These are phyloP conservation scores for Pseudocercospora pini-densiflorae DNA, from an alignment of 2,329 filamentous ascomycete species.

Conservation along the genomic window DNA sequence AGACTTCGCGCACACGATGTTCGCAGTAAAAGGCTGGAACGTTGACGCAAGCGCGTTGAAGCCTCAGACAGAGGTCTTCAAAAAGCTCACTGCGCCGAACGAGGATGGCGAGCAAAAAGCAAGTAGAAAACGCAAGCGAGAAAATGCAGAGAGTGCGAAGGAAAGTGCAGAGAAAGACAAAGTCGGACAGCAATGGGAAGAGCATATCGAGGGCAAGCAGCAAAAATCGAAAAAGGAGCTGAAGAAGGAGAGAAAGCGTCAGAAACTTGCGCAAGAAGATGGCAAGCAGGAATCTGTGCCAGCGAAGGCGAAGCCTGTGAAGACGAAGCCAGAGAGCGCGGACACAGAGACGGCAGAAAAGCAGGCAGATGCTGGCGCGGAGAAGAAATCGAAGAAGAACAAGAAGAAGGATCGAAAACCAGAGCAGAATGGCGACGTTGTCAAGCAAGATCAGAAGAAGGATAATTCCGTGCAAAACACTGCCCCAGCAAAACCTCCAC, in stretches of 20 bases:
- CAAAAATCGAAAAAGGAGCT: slow-evolving; percentile 37
- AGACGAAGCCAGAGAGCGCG: slow-evolving; percentile 39
- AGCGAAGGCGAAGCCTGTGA: slow-evolving; percentile 38
- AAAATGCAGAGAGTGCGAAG: slow-evolving; percentile 56
- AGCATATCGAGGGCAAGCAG: slow-evolving; percentile 73
- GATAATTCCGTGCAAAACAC: slow-evolving; percentile 28
- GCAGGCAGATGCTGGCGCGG: slow-evolving; percentile 22
- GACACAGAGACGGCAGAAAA: slow-evolving; percentile 4
- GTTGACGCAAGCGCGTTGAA: slow-evolving; percentile 74
- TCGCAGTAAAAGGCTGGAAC: slow-evolving; percentile 92
- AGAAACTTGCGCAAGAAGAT: slow-evolving; percentile 21
- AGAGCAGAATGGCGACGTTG: slow-evolving; percentile 23
- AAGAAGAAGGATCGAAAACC: slow-evolving; percentile 37
- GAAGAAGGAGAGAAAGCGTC: slow-evolving; percentile 27
- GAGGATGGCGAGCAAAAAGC: slow-evolving; percentile 61
- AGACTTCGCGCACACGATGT: slow-evolving; percentile 69
- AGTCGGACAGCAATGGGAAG: slow-evolving; percentile 77
- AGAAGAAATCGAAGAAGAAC: slow-evolving; percentile 39
- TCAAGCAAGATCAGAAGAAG: slow-evolving; percentile 21
- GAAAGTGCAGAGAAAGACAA: slow-evolving; percentile 57
- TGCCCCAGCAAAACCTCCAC: slow-evolving; percentile 36
- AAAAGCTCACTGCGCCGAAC: slow-evolving; percentile 38
- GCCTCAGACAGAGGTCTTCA: slow-evolving; percentile 61
- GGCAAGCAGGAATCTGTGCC: slow-evolving; percentile 9
- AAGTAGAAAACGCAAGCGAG: slow-evolving; percentile 37